Conservation (phyloP, 495 filamentous ascomycete genomes). For the Lepraria neglecta region DNA sequence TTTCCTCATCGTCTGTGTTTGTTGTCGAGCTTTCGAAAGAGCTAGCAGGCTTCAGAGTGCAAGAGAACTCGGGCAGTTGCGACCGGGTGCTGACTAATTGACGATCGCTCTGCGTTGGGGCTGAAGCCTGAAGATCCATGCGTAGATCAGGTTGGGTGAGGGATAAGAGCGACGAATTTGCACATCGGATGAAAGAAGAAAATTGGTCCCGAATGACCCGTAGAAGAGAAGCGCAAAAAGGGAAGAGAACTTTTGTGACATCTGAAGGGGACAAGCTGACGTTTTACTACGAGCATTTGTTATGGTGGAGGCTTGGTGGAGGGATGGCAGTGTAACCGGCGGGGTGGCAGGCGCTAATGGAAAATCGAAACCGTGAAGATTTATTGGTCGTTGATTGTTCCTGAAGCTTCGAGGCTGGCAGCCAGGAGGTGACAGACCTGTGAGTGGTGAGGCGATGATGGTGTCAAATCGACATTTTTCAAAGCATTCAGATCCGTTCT, state of each 20-base stretch:
- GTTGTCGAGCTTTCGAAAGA: not conserved
- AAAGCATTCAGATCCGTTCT: too few relatives aligned
- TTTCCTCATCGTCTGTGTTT: not conserved
- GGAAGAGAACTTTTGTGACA: not conserved
- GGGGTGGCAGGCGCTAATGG: not conserved
- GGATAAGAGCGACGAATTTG: not conserved
- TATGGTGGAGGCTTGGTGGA: not conserved
- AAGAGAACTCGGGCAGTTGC: not conserved
- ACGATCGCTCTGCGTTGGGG: constrained; percentile 5
- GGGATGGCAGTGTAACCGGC: constrained; percentile 6
- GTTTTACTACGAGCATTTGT: not conserved
- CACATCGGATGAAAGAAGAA: not conserved
- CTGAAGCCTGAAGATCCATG: not conserved
- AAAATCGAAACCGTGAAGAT: too few relatives aligned
- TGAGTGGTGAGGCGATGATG: too few relatives aligned
- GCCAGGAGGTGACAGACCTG: too few relatives aligned
- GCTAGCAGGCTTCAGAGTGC: not conserved
- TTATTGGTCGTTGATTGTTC: too few relatives aligned
- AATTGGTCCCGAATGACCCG: not conserved
- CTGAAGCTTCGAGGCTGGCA: too few relatives aligned
- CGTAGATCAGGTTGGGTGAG: not conserved
- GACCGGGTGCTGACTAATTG: constrained; percentile 8
- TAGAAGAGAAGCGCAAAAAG: not conserved
- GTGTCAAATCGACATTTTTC: too few relatives aligned
- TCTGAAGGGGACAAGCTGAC: not conserved